A percentile compares a stretch with the other conserved stretches of the same genome.
Evolutionary conservation across 1,139 yeast genomes (phyloP).

Genomic region (Yamadazyma oceani): DNA sequence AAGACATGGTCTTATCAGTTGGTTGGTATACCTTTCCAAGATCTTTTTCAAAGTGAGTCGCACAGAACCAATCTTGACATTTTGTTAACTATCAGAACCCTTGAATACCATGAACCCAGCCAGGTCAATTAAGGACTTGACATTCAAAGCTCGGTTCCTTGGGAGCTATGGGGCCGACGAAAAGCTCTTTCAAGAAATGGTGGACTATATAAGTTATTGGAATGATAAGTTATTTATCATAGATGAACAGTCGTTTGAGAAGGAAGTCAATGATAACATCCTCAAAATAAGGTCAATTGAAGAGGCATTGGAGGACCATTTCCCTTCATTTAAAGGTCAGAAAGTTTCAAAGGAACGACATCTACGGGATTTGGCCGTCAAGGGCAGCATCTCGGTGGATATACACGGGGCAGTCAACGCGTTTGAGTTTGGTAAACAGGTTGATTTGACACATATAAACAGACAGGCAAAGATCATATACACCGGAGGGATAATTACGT

Average conservation of each 20-base stretch:
- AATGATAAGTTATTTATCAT: conserved; percentile 32
- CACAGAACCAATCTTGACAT: not conserved
- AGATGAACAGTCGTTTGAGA: conserved; percentile 25
- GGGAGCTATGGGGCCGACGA: conserved; percentile 37
- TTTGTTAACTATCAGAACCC: no score
- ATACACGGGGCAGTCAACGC: not conserved
- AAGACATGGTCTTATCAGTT: not conserved
- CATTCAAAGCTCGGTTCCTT: conserved; percentile 36
- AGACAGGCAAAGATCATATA: conserved; percentile 50
- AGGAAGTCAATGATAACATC: conserved; percentile 4
- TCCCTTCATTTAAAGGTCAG: not conserved
- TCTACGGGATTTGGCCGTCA: not conserved
- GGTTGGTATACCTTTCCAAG: no score
- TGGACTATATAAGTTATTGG: conserved; percentile 36
- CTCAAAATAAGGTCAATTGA: not conserved
- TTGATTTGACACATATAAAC: conserved; percentile 12
- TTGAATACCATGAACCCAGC: conserved; percentile 6
- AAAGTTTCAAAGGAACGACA: not conserved
- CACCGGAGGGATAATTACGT: conserved; percentile 56
- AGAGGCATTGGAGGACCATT: not conserved
- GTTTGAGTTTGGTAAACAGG: conserved; percentile 2
- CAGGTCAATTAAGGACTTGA: conserved; percentile 20
- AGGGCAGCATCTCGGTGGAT: not conserved
- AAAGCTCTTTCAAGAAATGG: conserved; percentile 23
- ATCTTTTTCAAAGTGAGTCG: not conserved